phyloP scores from a whole-genome alignment of 768 basidiomycete species.

The Tricholoma flavovirens region DNA sequence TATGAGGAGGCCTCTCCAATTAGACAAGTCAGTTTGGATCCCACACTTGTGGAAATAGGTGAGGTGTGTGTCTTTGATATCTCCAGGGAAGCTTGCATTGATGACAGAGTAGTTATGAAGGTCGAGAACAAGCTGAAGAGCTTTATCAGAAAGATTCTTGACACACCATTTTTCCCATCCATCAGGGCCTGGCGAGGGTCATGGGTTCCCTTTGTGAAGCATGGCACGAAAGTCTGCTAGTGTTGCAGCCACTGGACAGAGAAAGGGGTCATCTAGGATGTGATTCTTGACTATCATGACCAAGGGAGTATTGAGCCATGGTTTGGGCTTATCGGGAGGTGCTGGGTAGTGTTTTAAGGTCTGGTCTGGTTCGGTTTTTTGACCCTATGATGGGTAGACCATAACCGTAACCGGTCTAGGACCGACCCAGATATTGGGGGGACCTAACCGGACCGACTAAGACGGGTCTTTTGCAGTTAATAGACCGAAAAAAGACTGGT shows the following conservation, averaged over 20 bases:
- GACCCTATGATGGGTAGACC: too few species aligned
- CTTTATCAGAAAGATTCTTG: neutral
- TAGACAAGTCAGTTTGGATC: neutral
- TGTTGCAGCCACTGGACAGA: neutral
- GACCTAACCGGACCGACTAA: too few species aligned
- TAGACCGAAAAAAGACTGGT: too few species aligned
- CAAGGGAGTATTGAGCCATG: conserved; percentile 18
- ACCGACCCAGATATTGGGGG: too few species aligned
- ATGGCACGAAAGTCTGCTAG: neutral
- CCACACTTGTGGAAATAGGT: conserved; percentile 3
- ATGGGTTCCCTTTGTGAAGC: neutral
- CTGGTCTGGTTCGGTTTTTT: too few species aligned
- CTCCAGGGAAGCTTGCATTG: neutral
- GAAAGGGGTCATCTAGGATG: neutral
- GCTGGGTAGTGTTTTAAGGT: too few species aligned
- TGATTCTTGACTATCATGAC: neutral
- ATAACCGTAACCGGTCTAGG: too few species aligned
- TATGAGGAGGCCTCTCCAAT: conserved; percentile 3
- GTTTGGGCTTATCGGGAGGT: conserved; percentile 14
- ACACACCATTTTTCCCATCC: neutral
- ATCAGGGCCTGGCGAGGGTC: neutral
- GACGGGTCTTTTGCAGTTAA: too few species aligned
- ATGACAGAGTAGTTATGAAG: conserved; percentile 1
- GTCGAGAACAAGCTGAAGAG: neutral
- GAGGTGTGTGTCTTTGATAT: conserved; percentile 2